Percentiles rank a stretch among this genome's conserved stretches.
These are phyloP conservation scores for Dissophora globulifera DNA, from an alignment of 192 early-diverging fungal species.

Conservation along the genomic window DNA sequence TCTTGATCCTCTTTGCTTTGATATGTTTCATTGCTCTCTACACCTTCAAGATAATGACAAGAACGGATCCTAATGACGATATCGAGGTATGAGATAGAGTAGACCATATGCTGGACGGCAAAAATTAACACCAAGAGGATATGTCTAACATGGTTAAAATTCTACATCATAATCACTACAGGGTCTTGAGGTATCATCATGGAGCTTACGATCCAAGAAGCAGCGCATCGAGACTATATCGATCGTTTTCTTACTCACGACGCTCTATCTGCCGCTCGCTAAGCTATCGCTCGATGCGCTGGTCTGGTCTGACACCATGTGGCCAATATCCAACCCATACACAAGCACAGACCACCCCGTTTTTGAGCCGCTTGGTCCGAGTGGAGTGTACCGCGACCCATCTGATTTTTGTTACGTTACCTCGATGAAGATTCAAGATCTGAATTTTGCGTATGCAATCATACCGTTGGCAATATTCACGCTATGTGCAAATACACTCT, in stretches of 20 bases:
- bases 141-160: no score
- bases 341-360: slow-evolving; percentile 28
- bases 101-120: no score
- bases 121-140: no score
- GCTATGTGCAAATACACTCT: slow-evolving; percentile 35
- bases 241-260: slow-evolving; percentile 52
- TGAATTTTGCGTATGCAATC: slow-evolving; percentile 53
- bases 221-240: slow-evolving; percentile 43
- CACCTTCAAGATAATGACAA: slow-evolving; percentile 56
- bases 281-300: slow-evolving; percentile 53
- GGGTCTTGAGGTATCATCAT: slow-evolving; percentile 47
- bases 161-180: no score
- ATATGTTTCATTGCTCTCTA: slow-evolving; percentile 41
- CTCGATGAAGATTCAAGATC: slow-evolving; percentile 55
- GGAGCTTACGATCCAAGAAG: slow-evolving; percentile 49
- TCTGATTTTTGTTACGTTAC: slow-evolving; percentile 57
- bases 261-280: slow-evolving; percentile 50
- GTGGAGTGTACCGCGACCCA: slow-evolving; percentile 29
- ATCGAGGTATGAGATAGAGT: no score
- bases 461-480: slow-evolving; percentile 47
- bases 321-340: slow-evolving; percentile 51
- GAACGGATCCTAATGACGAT: slow-evolving; percentile 45
- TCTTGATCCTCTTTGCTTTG: slow-evolving; percentile 45
- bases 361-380: slow-evolving; percentile 31
- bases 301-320: slow-evolving; percentile 55